These are phyloP conservation scores for Penicillium thymicola DNA, from an alignment of 2,329 filamentous ascomycete genomes.

Conservation along the genomic window DNA sequence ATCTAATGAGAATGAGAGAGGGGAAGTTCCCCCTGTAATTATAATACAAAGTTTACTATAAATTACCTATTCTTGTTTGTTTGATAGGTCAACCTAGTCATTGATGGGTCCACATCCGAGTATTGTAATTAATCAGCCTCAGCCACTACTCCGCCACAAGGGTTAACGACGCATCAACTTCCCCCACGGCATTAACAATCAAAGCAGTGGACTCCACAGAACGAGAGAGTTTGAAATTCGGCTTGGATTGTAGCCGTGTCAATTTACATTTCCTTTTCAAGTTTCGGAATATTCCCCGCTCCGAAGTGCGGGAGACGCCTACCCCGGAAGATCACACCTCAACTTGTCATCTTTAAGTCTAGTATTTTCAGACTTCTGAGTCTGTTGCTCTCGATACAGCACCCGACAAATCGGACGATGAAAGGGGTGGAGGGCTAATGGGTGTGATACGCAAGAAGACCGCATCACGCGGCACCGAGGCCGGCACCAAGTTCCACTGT, in stretches of 20 bases:
- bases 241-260: background rate
- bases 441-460: constrained; percentile 96
- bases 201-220: background rate
- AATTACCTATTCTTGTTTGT: rapidly evolving
- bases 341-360: constrained; percentile 4
- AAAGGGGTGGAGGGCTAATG: constrained; percentile 56
- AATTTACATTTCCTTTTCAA: background rate
- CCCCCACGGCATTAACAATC: background rate
- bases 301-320: constrained; percentile 22
- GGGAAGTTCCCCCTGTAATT: constrained; percentile 13
- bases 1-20: constrained; percentile 15
- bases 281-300: constrained; percentile 14
- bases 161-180: constrained; percentile 8
- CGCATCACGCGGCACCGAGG: constrained; percentile 77
- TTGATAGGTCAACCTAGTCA: background rate
- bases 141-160: constrained; percentile 11
- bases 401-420: constrained; percentile 39
- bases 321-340: constrained; percentile 17
- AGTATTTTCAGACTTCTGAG: constrained; percentile 26
- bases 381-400: constrained; percentile 28
- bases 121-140: constrained; percentile 10
- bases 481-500: constrained; percentile 92
- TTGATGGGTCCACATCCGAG: background rate
- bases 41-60: background rate
- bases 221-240: background rate